Conservation (phyloP, 805 yeast species). For the Metschnikowia colocasiae region DNA sequence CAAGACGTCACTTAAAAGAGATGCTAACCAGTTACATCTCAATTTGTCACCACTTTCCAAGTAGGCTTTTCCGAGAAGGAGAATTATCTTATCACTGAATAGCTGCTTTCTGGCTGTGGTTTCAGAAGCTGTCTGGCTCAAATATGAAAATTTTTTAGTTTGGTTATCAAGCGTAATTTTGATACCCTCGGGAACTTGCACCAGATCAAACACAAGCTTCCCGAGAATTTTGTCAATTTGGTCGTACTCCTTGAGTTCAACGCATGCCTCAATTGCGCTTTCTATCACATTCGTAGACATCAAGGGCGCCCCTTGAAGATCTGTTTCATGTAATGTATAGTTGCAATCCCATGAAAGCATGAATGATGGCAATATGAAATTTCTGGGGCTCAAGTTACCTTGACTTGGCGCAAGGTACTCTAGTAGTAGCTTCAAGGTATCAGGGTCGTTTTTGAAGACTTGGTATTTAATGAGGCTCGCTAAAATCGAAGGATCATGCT, state of each 20-base stretch:
- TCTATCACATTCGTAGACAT: constrained; percentile 23
- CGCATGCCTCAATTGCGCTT: constrained; percentile 28
- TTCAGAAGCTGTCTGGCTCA: background rate
- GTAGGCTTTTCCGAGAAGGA: constrained; percentile 12
- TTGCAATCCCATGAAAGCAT: constrained; percentile 22
- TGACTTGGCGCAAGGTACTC: constrained; percentile 23
- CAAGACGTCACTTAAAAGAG: constrained; percentile 1
- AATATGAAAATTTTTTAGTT: background rate
- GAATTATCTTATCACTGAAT: constrained; percentile 10
- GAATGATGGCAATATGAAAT: constrained; percentile 17
- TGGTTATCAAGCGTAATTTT: background rate
- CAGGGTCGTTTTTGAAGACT: constrained; percentile 17
- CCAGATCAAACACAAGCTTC: constrained; percentile 25
- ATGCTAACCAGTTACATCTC: constrained; percentile 17
- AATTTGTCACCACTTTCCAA: constrained; percentile 5
- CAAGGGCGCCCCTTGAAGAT: background rate
- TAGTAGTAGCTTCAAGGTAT: constrained; percentile 24
- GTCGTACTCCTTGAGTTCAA: constrained; percentile 23
- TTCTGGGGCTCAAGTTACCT: constrained; percentile 10
- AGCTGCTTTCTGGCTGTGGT: constrained; percentile 2
- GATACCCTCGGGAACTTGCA: constrained; percentile 9
- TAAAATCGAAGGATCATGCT: constrained; percentile 30
- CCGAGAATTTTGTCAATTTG: constrained; percentile 32
- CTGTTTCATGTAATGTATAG: constrained; percentile 1
- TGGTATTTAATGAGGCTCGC: constrained; percentile 26